Evolutionary conservation across 129 eudicot species (phyloP).

Genomic region (Flaveria ramosissima): DNA sequence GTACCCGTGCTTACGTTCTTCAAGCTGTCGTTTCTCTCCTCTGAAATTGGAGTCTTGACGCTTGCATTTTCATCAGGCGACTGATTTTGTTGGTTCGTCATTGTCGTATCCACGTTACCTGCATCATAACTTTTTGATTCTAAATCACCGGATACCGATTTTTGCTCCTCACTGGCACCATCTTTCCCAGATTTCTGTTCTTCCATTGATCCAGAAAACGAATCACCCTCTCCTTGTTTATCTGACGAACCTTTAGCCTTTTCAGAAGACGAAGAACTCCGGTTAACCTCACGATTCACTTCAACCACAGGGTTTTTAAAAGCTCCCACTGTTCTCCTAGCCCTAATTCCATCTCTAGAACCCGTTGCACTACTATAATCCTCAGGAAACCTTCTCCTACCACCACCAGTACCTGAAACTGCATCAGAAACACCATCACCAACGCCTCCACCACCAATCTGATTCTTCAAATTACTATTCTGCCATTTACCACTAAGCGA

Average conservation of each 20-base stretch:
- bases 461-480: conserved; percentile 55
- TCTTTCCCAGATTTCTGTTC: conserved; percentile 51
- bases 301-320: conserved; percentile 57
- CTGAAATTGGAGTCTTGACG: conserved; percentile 31
- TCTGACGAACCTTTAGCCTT: conserved; percentile 40
- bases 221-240: conserved; percentile 49
- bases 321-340: conserved; percentile 51
- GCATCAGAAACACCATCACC: conserved; percentile 42
- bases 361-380: conserved; percentile 36
- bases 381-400: conserved; percentile 51
- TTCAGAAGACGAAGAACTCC: conserved; percentile 57
- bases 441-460: conserved; percentile 46
- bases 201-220: conserved; percentile 38
- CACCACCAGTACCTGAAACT: conserved; percentile 46
- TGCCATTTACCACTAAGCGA: conserved; percentile 62
- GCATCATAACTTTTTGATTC: conserved; percentile 29
- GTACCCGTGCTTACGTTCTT: conserved; percentile 24
- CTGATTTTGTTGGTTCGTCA: conserved; percentile 32
- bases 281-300: conserved; percentile 42
- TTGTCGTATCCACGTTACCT: conserved; percentile 36
- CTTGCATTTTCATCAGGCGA: conserved; percentile 30
- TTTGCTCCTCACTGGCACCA: conserved; percentile 40
- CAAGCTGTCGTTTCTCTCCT: conserved; percentile 32
- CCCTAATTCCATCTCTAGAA: conserved; percentile 46
- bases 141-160: conserved; percentile 42